phyloP scores from a whole-genome alignment of 345 rosid species.

The Adansonia digitata region DNA sequence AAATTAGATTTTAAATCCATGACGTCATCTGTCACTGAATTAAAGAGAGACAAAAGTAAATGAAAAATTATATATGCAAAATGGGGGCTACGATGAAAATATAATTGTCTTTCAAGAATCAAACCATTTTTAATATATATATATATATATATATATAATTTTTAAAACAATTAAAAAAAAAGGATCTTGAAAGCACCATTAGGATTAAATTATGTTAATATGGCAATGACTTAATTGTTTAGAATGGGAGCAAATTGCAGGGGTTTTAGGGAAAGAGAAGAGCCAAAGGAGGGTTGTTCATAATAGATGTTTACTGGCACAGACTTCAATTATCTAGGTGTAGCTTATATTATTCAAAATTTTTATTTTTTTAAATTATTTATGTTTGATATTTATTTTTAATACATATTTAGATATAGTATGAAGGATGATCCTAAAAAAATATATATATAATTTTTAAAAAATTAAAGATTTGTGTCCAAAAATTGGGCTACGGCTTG shows the following conservation, averaged over 20 bases:
- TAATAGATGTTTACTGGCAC: not conserved
- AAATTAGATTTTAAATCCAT: constrained; percentile 13
- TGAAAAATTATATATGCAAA: not conserved
- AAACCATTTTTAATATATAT: constrained; percentile 10
- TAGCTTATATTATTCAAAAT: not conserved
- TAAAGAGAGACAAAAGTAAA: not conserved
- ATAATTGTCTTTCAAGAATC: constrained; percentile 22
- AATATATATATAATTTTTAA: too few species aligned
- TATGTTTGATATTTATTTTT: too few species aligned
- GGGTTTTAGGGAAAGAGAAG: not conserved
- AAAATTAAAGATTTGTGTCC: too few species aligned
- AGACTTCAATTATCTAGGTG: not conserved
- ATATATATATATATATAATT: too few species aligned
- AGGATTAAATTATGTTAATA: not conserved
- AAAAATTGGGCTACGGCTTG: too few species aligned
- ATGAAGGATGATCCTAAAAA: too few species aligned
- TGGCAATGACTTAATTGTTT: constrained; percentile 18
- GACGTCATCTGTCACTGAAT: constrained; percentile 23
- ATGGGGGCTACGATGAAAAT: not conserved
- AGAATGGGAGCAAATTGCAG: not conserved
- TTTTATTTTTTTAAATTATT: too few species aligned
- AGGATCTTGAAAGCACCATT: constrained; percentile 18
- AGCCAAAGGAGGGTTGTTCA: not conserved
- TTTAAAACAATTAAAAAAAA: not conserved
- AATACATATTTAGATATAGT: too few species aligned